Conservation (phyloP, 1,284 basidiomycete species). For the Rhodotorula sp. region DNA sequence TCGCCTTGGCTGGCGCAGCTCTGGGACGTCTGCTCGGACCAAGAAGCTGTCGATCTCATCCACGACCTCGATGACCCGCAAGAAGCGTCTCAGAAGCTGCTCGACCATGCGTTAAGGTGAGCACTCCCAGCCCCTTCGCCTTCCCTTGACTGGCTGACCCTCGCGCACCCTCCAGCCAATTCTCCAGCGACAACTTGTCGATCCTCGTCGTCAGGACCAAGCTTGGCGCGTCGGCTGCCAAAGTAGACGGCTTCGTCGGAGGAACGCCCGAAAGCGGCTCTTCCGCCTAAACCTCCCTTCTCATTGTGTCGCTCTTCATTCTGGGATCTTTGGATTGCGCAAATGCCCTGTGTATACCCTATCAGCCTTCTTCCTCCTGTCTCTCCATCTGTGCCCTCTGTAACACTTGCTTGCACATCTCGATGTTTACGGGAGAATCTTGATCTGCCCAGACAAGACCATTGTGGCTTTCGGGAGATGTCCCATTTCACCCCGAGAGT, state of each 20-base stretch:
- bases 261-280: no score
- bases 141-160: background rate
- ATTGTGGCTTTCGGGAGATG: no score
- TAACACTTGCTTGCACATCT: no score
- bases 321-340: no score
- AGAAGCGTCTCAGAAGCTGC: slow-evolving; percentile 70
- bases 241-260: background rate
- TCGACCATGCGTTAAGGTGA: slow-evolving; percentile 73
- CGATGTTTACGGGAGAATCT: slow-evolving; percentile 1
- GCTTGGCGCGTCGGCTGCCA: background rate
- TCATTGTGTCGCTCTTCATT: no score
- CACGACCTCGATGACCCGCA: slow-evolving; percentile 66
- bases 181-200: slow-evolving; percentile 43
- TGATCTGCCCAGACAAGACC: no score
- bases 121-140: background rate
- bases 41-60: slow-evolving; percentile 84
- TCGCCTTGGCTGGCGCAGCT: slow-evolving; percentile 51
- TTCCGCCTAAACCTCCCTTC: no score
- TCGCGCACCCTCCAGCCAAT: slow-evolving; percentile 22
- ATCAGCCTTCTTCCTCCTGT: no score
- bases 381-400: no score
- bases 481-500: no score
- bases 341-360: no score
- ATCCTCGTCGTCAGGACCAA: slow-evolving; percentile 36
- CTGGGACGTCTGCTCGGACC: slow-evolving; percentile 95